Conservation (phyloP, 2,329 filamentous ascomycete species). For the Neophaeococcomyces mojaviensis region DNA sequence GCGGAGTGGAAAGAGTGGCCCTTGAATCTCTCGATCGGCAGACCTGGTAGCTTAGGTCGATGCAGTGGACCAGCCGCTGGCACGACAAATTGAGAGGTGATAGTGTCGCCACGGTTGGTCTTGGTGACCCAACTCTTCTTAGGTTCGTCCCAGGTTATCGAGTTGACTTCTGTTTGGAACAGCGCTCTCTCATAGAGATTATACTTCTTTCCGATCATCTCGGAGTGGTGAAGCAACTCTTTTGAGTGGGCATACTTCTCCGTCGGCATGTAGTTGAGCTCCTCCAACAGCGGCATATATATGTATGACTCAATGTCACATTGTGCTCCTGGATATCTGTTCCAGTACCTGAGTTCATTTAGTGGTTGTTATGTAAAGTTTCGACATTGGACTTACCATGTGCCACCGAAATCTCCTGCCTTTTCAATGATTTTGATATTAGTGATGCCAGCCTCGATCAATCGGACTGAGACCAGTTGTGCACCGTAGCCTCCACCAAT, state of each 20-base stretch:
- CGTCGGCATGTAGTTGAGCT: slow-evolving; percentile 15
- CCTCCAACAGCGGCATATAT: slow-evolving; percentile 18
- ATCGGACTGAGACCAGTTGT: slow-evolving; percentile 10
- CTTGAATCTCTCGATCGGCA: slow-evolving; percentile 27
- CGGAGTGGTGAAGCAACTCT: slow-evolving; percentile 14
- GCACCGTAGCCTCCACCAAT: slow-evolving; percentile 20
- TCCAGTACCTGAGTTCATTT: slow-evolving; percentile 19
- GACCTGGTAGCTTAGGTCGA: slow-evolving; percentile 18
- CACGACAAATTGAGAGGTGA: slow-evolving; percentile 35
- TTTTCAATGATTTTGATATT: slow-evolving; percentile 16
- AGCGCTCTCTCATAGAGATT: slow-evolving; percentile 11
- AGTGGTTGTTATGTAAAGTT: too few relatives aligned
- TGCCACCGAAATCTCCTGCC: slow-evolving; percentile 28
- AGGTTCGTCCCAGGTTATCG: slow-evolving; percentile 12
- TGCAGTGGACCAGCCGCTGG: slow-evolving; percentile 33
- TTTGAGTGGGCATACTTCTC: slow-evolving; percentile 15
- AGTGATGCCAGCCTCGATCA: slow-evolving; percentile 11
- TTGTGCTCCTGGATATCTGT: slow-evolving; percentile 20
- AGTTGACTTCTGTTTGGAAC: slow-evolving; percentile 16
- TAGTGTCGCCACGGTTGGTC: slow-evolving; percentile 18
- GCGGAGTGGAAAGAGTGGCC: slow-evolving; percentile 38
- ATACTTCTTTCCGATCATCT: slow-evolving; percentile 11
- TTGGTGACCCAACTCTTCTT: slow-evolving; percentile 14
- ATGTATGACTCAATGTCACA: slow-evolving; percentile 14
- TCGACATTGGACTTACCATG: slow-evolving; percentile 10